Evolutionary conservation across 78 protist species (phyloP).

Genomic region (Polysphondylium violaceum): DNA sequence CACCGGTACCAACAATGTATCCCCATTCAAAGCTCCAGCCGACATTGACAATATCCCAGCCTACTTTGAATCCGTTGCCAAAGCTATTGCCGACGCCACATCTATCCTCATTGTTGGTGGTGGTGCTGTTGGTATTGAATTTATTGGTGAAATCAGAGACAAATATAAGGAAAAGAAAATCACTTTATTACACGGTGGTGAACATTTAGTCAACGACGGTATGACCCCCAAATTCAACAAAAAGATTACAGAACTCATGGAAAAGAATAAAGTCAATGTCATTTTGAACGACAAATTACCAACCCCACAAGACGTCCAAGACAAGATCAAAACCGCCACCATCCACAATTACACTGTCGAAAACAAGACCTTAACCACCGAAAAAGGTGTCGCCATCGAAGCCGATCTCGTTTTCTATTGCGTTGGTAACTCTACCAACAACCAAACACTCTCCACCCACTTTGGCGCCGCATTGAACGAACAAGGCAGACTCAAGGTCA

Average conservation of each 20-base stretch:
- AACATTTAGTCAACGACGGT: not conserved
- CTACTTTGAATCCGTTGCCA: not conserved
- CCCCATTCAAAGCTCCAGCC: constrained; percentile 52
- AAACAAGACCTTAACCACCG: constrained; percentile 32
- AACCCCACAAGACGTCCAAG: not conserved
- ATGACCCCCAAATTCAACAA: not conserved
- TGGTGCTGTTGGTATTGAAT: constrained; percentile 50
- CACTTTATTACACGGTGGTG: constrained; percentile 11
- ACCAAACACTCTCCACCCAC: not conserved
- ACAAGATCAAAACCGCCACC: not conserved
- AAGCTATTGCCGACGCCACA: not conserved
- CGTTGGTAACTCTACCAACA: constrained; percentile 27
- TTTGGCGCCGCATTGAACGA: not conserved
- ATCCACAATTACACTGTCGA: not conserved
- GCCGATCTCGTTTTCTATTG: constrained; percentile 15
- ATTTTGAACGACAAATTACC: constrained; percentile 17
- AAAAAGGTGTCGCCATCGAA: constrained; percentile 1
- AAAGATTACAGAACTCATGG: not conserved
- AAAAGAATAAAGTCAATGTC: constrained; percentile 10
- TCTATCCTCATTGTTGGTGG: constrained; percentile 58
- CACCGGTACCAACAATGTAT: constrained; percentile 44
- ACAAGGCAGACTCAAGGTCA: constrained; percentile 28
- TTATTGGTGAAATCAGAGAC: constrained; percentile 26
- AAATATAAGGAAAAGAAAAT: constrained; percentile 10
- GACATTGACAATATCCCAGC: not conserved